Evolutionary conservation across 148 eudicot genomes (phyloP).

Genomic region (Amaranthus cruentus): DNA sequence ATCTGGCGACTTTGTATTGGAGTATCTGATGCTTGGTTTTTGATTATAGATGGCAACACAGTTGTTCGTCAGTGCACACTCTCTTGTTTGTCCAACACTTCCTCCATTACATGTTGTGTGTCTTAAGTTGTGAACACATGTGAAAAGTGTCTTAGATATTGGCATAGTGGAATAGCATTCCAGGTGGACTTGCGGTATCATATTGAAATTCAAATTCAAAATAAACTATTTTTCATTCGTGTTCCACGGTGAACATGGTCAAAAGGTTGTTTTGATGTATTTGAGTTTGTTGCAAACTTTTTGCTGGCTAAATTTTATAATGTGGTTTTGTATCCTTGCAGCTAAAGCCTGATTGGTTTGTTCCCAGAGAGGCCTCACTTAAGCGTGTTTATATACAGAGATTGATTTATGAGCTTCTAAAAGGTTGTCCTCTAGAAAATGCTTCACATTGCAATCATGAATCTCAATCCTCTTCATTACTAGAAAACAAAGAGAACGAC

Average conservation of each 20-base stretch:
- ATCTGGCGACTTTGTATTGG: neutral
- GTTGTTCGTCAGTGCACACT: neutral
- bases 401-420: constrained; percentile 59
- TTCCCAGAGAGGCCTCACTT: constrained; percentile 68
- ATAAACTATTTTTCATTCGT: neutral
- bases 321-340: constrained; percentile 30
- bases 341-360: constrained; percentile 79
- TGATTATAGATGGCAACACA: neutral
- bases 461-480: constrained; percentile 23
- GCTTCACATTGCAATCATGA: constrained; percentile 30
- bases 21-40: neutral
- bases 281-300: neutral
- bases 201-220: no score
- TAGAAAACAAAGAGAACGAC: constrained; percentile 29
- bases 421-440: constrained; percentile 33
- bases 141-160: neutral
- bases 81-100: neutral
- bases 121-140: neutral
- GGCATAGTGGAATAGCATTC: neutral
- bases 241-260: neutral
- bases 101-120: neutral
- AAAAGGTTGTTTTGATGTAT: no score
- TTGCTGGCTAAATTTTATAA: neutral
- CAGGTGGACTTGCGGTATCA: neutral
- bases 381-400: constrained; percentile 71